Evolutionary conservation across 2,329 filamentous ascomycete genomes (phyloP), one percentile per base, ranked within the genome.

Genomic region (Talaromyces amestolkiae): DNA sequence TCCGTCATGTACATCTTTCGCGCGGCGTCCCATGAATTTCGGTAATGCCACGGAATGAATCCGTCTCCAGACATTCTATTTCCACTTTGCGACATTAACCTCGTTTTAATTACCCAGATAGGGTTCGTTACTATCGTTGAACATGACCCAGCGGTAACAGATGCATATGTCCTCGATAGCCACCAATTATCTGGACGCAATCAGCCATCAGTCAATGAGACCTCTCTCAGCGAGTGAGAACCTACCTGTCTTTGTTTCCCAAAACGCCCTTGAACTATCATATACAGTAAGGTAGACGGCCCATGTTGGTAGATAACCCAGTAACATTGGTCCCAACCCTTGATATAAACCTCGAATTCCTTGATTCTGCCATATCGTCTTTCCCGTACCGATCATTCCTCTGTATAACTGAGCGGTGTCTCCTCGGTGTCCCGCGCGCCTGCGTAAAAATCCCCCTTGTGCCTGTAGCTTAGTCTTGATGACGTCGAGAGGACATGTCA

Each of bases 101-200:
- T 86, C 58, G 95, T 99, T 80, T 99, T 99, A 81, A 99, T 97
- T 43, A 99, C 95, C 95, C 95, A 99, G 67, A 99, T 99, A 0
- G 95, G 95, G 77, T 98, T 99, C 27, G 95, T 99, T 68, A 90
- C 91, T 68, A 98, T 85, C 3, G 95, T 99, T 70, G 93, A 97
- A 80, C 91, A 97, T 67, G 89, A 93, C 62, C 95, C 95, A 27
- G 94, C 95, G 65, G 93, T 86, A 67, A 99, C 87, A 10, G 95
- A 97, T 24, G 95, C 95, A 82, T 91, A 93, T 70, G 95, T 90
- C 74, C 92, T 92, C 72, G 94, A 86, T 53, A 92, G 76, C 80
- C 91, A 89, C 73, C 86, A 87, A 75, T 92, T 94, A 67, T 89
- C 91, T 91, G 71, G 5, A 37, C 22, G 19, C 19, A 56, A 41